A percentile compares a stretch with the other conserved stretches of the same genome.
phyloP scores from a whole-genome alignment of 805 yeast genomes.

The Priceomyces medius region DNA sequence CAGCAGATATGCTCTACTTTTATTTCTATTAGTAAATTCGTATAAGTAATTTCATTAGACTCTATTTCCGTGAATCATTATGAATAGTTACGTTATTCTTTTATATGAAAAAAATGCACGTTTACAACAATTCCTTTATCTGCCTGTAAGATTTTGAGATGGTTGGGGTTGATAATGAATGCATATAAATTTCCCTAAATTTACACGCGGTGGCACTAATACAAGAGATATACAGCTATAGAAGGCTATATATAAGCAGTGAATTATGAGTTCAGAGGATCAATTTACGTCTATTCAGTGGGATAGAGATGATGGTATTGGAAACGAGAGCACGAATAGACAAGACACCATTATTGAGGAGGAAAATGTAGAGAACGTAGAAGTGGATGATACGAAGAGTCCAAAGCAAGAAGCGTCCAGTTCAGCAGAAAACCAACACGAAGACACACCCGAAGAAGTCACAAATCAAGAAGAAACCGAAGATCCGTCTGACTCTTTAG shows the following conservation, averaged over 20 bases:
- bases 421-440: slow-evolving; percentile 3
- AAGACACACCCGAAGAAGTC: neutral
- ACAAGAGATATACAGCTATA: neutral
- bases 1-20: too few species aligned
- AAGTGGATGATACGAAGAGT: slow-evolving; percentile 6
- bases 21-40: too few species aligned
- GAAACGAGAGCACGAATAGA: neutral
- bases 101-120: too few species aligned
- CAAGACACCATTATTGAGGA: slow-evolving; percentile 16
- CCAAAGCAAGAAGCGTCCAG: slow-evolving; percentile 6
- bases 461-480: slow-evolving; percentile 8
- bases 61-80: too few species aligned
- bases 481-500: slow-evolving; percentile 10
- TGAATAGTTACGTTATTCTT: too few species aligned
- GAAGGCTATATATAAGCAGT: neutral
- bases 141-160: too few species aligned
- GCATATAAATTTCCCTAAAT: neutral
- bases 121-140: too few species aligned
- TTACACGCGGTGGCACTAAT: slow-evolving; percentile 3
- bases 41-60: too few species aligned
- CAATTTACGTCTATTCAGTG: slow-evolving; percentile 58
- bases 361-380: slow-evolving; percentile 6
- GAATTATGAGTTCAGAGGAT: slow-evolving; percentile 37
- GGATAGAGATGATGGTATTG: slow-evolving; percentile 46
- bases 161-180: too few species aligned